These are phyloP conservation scores for Clarkia xantiana DNA, from an alignment of 345 rosid genomes.

Conservation along the genomic window DNA sequence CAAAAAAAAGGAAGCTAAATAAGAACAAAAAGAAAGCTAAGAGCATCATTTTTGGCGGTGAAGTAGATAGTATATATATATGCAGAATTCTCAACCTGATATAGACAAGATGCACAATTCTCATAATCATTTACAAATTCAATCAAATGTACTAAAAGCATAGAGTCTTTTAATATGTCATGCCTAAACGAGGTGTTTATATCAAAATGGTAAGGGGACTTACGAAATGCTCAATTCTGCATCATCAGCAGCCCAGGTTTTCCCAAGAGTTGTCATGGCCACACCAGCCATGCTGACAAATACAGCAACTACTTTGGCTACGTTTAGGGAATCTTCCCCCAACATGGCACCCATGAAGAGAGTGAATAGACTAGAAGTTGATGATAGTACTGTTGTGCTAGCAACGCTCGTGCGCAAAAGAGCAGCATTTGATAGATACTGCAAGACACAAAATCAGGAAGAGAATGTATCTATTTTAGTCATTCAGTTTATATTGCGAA, in stretches of 20 bases:
- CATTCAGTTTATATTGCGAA: too few species aligned
- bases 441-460: slow-evolving; percentile 9
- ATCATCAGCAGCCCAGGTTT: slow-evolving; percentile 92
- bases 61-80: too few species aligned
- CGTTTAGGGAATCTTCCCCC: slow-evolving; percentile 82
- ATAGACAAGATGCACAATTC: too few species aligned
- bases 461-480: too few species aligned
- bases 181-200: too few species aligned
- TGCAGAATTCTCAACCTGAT: too few species aligned
- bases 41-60: too few species aligned
- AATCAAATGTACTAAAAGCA: too few species aligned
- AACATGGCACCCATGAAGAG: slow-evolving; percentile 80
- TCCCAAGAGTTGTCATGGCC: slow-evolving; percentile 90
- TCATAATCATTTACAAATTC: too few species aligned
- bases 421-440: slow-evolving; percentile 98
- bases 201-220: slow-evolving; percentile 14
- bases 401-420: slow-evolving; percentile 97
- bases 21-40: too few species aligned
- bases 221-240: slow-evolving; percentile 44
- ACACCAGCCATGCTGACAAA: slow-evolving; percentile 93
- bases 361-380: slow-evolving; percentile 96
- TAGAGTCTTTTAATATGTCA: too few species aligned
- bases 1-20: too few species aligned
- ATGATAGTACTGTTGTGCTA: slow-evolving; percentile 91
- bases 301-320: slow-evolving; percentile 80